Conservation (phyloP, 495 filamentous ascomycete genomes). For the Talaromyces nanjingensis region DNA sequence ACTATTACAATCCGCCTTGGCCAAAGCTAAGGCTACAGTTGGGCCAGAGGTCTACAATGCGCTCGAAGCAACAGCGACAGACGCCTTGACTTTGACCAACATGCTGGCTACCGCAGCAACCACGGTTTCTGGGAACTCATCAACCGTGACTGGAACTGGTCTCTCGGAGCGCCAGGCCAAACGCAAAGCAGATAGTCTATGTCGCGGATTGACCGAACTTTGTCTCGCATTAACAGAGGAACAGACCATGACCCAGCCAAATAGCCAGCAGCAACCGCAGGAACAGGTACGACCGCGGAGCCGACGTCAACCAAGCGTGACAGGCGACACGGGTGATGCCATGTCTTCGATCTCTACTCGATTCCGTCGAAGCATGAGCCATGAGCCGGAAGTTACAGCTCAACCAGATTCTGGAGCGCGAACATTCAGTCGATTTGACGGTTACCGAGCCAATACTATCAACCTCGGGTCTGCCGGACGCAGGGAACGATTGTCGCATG, state of each 20-base stretch:
- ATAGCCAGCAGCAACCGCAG: constrained; percentile 14
- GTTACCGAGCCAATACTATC: constrained; percentile 58
- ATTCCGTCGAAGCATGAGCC: constrained; percentile 32
- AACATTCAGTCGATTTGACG: constrained; percentile 63
- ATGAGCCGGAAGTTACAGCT: constrained; percentile 34
- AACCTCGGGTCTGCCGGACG: constrained; percentile 20
- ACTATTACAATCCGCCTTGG: constrained; percentile 69
- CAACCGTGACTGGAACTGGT: constrained; percentile 39
- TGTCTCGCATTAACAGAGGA: constrained; percentile 73
- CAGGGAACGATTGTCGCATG: constrained; percentile 56
- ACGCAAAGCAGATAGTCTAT: constrained; percentile 87
- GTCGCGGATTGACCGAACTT: constrained; percentile 85
- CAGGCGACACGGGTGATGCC: constrained; percentile 25
- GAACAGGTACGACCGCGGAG: constrained; percentile 17
- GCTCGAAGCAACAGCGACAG: constrained; percentile 75
- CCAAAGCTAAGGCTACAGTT: constrained; percentile 63
- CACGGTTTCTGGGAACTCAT: constrained; percentile 57
- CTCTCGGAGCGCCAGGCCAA: constrained; percentile 76
- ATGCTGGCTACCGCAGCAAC: constrained; percentile 67
- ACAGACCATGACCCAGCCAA: constrained; percentile 17
- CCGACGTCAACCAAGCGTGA: constrained; percentile 17
- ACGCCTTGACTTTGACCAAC: constrained; percentile 67
- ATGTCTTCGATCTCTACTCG: constrained; percentile 19
- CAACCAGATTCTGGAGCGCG: constrained; percentile 49
- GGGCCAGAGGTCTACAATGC: constrained; percentile 65